Evolutionary conservation across 331 rosid species (phyloP).

Genomic region (Malus hybrid): DNA sequence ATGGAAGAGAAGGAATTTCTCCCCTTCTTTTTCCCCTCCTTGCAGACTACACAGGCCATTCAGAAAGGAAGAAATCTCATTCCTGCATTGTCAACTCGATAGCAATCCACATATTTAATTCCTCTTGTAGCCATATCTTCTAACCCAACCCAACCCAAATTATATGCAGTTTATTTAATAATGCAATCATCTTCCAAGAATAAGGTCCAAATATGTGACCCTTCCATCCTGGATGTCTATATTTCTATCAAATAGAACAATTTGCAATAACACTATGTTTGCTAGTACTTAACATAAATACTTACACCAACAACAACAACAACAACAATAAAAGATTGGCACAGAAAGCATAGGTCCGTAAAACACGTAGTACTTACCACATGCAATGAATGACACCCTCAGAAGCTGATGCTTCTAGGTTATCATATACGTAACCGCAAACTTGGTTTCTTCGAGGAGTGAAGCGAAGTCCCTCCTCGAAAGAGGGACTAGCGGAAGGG

Average conservation of each 20-base stretch:
- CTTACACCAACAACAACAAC: no score
- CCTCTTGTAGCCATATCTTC: conserved; percentile 85
- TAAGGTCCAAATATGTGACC: neutral
- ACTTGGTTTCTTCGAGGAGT: no score
- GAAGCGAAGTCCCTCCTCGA: no score
- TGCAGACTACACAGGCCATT: neutral
- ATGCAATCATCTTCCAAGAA: neutral
- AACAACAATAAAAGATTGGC: no score
- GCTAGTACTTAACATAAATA: no score
- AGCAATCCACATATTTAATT: conserved; percentile 86
- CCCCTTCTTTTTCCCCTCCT: no score
- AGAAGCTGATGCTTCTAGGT: conserved; percentile 52
- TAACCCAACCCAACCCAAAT: neutral
- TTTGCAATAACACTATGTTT: neutral
- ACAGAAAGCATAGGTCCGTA: no score
- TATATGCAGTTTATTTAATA: no score
- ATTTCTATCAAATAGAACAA: neutral
- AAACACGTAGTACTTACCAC: conserved; percentile 31
- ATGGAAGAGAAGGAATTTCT: neutral
- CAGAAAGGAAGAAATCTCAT: conserved; percentile 27
- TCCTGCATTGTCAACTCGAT: conserved; percentile 93
- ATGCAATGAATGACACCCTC: conserved; percentile 52
- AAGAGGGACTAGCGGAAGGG: no score
- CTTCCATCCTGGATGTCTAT: neutral
- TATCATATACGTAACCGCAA: no score